Evolutionary conservation across 106 monocot species (phyloP).

Genomic region (Amphibolis antarctica): DNA sequence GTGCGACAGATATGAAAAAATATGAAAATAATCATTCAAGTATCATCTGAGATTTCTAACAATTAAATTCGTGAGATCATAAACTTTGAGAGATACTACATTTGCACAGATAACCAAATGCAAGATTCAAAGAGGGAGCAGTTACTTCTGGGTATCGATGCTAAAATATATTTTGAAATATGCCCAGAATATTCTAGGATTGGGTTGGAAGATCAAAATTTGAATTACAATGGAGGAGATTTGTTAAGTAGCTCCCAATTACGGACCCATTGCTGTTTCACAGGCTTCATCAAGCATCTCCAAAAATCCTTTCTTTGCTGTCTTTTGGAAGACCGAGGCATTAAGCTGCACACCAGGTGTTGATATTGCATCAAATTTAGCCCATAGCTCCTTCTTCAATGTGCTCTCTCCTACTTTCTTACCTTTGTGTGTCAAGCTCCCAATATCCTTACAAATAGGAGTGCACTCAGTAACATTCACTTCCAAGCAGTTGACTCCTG

Average conservation of each 20-base stretch:
- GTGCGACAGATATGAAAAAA: too few relatives aligned
- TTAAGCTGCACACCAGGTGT: conserved; percentile 25
- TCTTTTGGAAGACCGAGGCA: conserved; percentile 29
- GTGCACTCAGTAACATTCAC: conserved; percentile 12
- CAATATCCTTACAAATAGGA: conserved; percentile 32
- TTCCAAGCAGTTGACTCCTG: conserved; percentile 1
- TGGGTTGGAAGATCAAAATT: neutral
- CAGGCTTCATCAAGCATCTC: conserved; percentile 90
- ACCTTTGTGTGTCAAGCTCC: conserved; percentile 25
- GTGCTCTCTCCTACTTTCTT: conserved; percentile 62
- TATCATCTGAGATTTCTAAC: too few relatives aligned
- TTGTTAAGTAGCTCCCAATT: neutral
- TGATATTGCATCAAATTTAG: conserved; percentile 63
- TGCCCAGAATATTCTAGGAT: neutral
- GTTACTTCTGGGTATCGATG: too few relatives aligned
- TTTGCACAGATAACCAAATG: too few relatives aligned
- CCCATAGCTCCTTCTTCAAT: conserved; percentile 87
- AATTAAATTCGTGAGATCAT: too few relatives aligned
- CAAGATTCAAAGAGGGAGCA: too few relatives aligned
- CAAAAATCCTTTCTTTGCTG: conserved; percentile 46
- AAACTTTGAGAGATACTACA: too few relatives aligned
- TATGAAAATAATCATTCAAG: too few relatives aligned
- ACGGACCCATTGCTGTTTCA: neutral
- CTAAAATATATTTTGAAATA: too few relatives aligned
- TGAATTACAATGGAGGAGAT: neutral